Evolutionary conservation across 2,329 filamentous ascomycete genomes (phyloP), one percentile per base, ranked within the genome.

Genomic region (Helminthosporium solani): DNA sequence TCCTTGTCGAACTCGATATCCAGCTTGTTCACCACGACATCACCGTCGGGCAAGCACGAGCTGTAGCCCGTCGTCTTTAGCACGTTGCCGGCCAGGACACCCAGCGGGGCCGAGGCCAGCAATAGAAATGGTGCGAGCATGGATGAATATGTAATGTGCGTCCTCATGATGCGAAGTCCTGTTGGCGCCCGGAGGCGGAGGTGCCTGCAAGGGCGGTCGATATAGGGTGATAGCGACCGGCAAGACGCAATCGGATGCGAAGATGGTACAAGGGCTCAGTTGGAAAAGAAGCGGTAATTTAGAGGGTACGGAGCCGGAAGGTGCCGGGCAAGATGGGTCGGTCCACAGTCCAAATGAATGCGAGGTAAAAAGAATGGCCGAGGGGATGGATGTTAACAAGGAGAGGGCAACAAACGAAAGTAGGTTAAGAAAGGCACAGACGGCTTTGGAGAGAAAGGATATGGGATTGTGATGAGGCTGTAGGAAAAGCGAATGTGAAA

Each of bases 51-150:
- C 59, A 79, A 59, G 72, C 94, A 97, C 54, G 84, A 84, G 61
- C 78, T 82, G 74, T 94, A 95, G 48, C 90, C 88, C 52, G 80
- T 81, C 19, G 91, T 96, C 65, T 85, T 81, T 47, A 99, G 81
- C 47, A 95, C 76, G 57, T 92, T 84, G 50, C 74, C 78, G 45
- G 82, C 88, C 48, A 87, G 66, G 43, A 79, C 85, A 47, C 76
- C 72, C 58, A 70, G 61, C 31, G 68, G 68, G 33, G 65, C 64
- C 4, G 65, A 66, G 28, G 64, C 66, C 38, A 71, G 53, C 50
- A 71, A 56, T 58, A 70, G 45, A 21, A 67, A 66, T n/a, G 67
- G 63, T 19, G 66, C 63, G 44, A 70, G 64, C 67, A 70, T 70
- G 41, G 61, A 50, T 33, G 67, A 62, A 52, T 63, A 66, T 56